phyloP scores from a whole-genome alignment of 345 rosid genomes.

The Pistacia vera region DNA sequence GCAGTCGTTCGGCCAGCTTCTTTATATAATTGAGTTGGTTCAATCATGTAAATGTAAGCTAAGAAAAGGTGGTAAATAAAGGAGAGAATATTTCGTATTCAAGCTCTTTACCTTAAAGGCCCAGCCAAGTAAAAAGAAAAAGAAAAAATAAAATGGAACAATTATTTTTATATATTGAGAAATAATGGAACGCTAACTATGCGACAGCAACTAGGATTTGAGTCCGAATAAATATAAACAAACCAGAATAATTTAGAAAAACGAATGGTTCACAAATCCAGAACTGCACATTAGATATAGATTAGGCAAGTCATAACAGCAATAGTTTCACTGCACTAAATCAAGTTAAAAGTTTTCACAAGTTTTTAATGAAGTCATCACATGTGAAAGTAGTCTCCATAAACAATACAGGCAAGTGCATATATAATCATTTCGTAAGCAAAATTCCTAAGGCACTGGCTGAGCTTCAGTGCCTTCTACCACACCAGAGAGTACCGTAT shows the following conservation, averaged over 20 bases:
- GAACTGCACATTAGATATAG: conserved; percentile 49
- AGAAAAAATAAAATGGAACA: no score
- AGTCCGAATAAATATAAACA: background rate
- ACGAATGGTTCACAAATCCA: conserved; percentile 22
- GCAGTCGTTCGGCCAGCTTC: no score
- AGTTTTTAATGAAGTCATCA: conserved; percentile 31
- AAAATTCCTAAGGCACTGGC: conserved; percentile 42
- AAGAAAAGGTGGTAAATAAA: background rate
- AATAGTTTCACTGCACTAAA: conserved; percentile 37
- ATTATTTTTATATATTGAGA: background rate
- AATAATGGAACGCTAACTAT: background rate
- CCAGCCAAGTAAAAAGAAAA: background rate
- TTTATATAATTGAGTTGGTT: background rate
- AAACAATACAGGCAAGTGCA: conserved; percentile 30
- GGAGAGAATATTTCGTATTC: no score
- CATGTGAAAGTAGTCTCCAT: conserved; percentile 25
- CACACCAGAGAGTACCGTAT: conserved; percentile 26
- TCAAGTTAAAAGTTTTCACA: conserved; percentile 32
- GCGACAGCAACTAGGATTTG: background rate
- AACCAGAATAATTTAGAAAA: background rate
- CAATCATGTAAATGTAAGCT: background rate
- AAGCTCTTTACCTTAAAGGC: background rate
- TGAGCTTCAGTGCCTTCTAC: conserved; percentile 33
- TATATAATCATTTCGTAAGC: conserved; percentile 30
- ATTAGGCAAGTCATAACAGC: conserved; percentile 49